Conservation (phyloP, 371 early-diverging fungal species). For the Mucor mucedo region DNA sequence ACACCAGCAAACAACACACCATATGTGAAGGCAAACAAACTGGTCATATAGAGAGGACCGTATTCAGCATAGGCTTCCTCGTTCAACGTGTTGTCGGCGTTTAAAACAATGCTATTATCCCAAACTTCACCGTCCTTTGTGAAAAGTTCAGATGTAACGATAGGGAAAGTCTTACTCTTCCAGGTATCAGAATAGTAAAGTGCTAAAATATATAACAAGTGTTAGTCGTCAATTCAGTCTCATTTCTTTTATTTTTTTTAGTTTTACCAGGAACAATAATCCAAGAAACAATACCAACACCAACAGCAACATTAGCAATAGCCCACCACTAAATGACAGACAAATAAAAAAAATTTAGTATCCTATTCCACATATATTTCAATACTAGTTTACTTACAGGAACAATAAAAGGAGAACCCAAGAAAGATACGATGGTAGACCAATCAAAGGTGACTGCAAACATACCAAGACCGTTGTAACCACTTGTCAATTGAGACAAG, state of each 20-base stretch:
- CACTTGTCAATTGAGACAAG: slow-evolving; percentile 67
- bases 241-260: too few relatives aligned
- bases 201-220: slow-evolving; percentile 23
- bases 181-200: slow-evolving; percentile 73
- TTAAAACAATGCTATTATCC: slow-evolving; percentile 60
- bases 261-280: slow-evolving; percentile 60
- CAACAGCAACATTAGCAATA: slow-evolving; percentile 70
- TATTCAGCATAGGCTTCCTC: slow-evolving; percentile 67
- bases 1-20: slow-evolving; percentile 72
- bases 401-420: slow-evolving; percentile 71
- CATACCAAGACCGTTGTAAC: slow-evolving; percentile 71
- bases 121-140: slow-evolving; percentile 57
- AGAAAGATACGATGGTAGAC: slow-evolving; percentile 70
- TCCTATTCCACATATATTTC: background rate
- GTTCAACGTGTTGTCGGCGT: slow-evolving; percentile 62
- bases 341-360: background rate
- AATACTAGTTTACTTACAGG: slow-evolving; percentile 36
- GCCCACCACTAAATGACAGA: slow-evolving; percentile 56
- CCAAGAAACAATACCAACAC: slow-evolving; percentile 76
- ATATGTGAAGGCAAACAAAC: slow-evolving; percentile 64
- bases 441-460: slow-evolving; percentile 77
- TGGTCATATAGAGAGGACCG: slow-evolving; percentile 71
- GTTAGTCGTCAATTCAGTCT: too few relatives aligned
- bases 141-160: slow-evolving; percentile 47
- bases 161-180: slow-evolving; percentile 69